phyloP scores from a whole-genome alignment of 1,284 basidiomycete species.

The Farysia itapuensis region DNA sequence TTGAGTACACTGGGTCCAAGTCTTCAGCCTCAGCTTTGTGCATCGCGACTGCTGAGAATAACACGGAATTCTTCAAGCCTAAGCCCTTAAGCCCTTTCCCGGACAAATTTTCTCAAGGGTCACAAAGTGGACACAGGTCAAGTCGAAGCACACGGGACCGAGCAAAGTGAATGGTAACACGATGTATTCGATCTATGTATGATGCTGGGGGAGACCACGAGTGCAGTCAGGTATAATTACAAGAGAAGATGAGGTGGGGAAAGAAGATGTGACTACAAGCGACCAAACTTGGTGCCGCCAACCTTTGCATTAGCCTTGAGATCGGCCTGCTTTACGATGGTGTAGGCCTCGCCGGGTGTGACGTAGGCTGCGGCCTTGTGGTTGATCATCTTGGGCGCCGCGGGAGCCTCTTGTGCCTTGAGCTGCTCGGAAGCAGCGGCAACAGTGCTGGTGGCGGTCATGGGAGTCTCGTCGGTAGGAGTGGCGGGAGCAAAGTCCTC shows the following conservation, averaged over 20 bases:
- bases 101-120: too few species aligned
- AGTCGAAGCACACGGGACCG: too few species aligned
- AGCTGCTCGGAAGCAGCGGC: conserved; percentile 37
- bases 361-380: conserved; percentile 45
- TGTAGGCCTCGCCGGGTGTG: conserved; percentile 53
- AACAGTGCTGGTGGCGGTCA: conserved; percentile 20
- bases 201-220: too few species aligned
- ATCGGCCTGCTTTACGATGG: conserved; percentile 44
- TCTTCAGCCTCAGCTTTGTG: too few species aligned
- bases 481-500: conserved; percentile 39
- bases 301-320: conserved; percentile 42
- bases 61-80: too few species aligned
- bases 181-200: too few species aligned
- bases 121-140: too few species aligned
- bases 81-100: too few species aligned
- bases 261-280: conserved; percentile 9
- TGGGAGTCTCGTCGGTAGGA: conserved; percentile 32
- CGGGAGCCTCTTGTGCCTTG: conserved; percentile 30
- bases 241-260: background rate
- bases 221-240: too few species aligned
- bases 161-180: too few species aligned
- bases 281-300: conserved; percentile 36
- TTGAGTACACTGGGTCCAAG: too few species aligned
- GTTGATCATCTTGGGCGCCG: conserved; percentile 30
- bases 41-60: too few species aligned